Percentiles rank a stretch among this genome's conserved stretches.
phyloP scores from a whole-genome alignment of 2,329 filamentous ascomycete species.

The Colletotrichum sp. region DNA sequence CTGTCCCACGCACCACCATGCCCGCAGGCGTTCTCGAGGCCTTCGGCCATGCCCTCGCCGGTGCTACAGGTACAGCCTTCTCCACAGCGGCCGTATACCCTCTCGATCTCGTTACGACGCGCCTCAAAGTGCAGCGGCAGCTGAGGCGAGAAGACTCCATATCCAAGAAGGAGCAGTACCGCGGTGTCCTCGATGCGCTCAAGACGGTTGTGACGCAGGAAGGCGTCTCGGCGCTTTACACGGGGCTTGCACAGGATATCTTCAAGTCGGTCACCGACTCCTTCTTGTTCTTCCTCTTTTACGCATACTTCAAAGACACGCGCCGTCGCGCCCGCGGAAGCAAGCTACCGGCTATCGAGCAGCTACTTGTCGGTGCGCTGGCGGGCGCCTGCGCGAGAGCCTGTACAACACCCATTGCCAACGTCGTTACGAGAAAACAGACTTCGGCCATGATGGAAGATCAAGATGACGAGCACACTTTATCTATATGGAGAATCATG shows the following conservation, averaged over 20 bases:
- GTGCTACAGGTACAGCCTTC: slow-evolving; percentile 77
- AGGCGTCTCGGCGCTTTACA: slow-evolving; percentile 73
- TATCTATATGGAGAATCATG: slow-evolving; percentile 62
- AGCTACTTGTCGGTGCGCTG: slow-evolving; percentile 74
- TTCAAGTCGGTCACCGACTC: slow-evolving; percentile 74
- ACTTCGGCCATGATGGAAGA: slow-evolving; percentile 52
- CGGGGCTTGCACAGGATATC: slow-evolving; percentile 67
- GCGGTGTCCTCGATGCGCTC: slow-evolving; percentile 71
- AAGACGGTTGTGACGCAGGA: slow-evolving; percentile 73
- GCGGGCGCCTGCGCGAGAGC: slow-evolving; percentile 78
- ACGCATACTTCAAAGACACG: slow-evolving; percentile 53
- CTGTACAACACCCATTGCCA: slow-evolving; percentile 81
- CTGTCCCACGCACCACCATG: not conserved
- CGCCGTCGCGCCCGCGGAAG: slow-evolving; percentile 38
- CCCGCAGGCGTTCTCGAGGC: slow-evolving; percentile 64
- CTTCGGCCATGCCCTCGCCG: slow-evolving; percentile 81
- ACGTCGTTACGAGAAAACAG: slow-evolving; percentile 83
- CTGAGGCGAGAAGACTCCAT: slow-evolving; percentile 39
- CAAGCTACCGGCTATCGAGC: slow-evolving; percentile 67
- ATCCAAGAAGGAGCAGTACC: slow-evolving; percentile 54
- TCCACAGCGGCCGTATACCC: slow-evolving; percentile 83
- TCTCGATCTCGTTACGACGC: slow-evolving; percentile 80
- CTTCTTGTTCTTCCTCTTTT: slow-evolving; percentile 87
- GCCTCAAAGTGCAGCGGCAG: slow-evolving; percentile 78
- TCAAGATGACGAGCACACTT: slow-evolving; percentile 24